Base-by-base conservation (phyloP, 768 basidiomycete species). In the Gloeopeniophorella convolvens region DNA sequence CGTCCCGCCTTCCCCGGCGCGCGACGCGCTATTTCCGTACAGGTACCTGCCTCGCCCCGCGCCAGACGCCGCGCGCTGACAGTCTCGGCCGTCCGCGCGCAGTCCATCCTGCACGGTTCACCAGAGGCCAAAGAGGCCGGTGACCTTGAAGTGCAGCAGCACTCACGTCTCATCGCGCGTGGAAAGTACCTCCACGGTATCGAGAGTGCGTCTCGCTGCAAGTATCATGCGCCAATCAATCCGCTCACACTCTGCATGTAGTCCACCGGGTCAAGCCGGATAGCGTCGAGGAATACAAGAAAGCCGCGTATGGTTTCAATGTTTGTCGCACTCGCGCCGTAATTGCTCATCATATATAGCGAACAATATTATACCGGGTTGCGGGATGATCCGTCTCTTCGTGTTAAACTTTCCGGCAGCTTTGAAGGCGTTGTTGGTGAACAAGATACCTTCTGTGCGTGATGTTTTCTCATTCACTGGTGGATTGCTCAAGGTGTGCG, bases 161-260 rank as follows among this genome's bases (percentile, higher is more conserved):
- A 98, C 65, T 93, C 90, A 2, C 77, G 82, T 59, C 69, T 94
- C 7, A 85, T 99, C 33, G 95, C 89, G 28, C 74, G 95, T 51
- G 91, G 93, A 39, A 98, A 98, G 74, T 94, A 93, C 64, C 77
- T 94, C 28, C 92, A 95, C 65, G 88, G 83, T 11, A 82, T 95
- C 59, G 89, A 92, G 70, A 76, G 92, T 92, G 62, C 61, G 83
- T 67, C 27, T 3, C 42, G 52, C 12, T 23, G 23, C 31, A 9
- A 28, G 31, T 33, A 18, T 13, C 28, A 27, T 15, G 7, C 15
- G 37, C 39, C 16, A 32, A 16, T 23, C 28, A 30, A 45, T 26
- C 16, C 45, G 24, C 48, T 43, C 58, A 20, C 54, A 46, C 21
- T 30, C 21, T 50, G 57, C 62, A 28, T 61, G 18, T 63, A 97